These are phyloP conservation scores for Prunus mongolica DNA, from an alignment of 306 rosid genomes.

Conservation along the genomic window DNA sequence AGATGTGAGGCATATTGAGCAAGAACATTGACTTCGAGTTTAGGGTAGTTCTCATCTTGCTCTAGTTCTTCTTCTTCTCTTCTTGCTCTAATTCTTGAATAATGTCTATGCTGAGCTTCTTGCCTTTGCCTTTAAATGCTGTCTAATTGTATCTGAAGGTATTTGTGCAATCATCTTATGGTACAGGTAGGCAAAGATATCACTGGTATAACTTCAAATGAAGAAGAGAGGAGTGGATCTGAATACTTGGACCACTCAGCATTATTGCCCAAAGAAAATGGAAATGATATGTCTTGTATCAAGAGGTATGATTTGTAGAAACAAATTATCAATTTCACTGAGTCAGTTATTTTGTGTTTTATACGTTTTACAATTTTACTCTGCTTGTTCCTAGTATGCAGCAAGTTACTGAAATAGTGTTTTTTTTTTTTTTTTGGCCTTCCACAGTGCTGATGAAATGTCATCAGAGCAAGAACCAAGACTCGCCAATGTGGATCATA, in stretches of 20 bases:
- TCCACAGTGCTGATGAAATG: conserved; percentile 30
- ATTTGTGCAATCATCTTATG: conserved; percentile 6
- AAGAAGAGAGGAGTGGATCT: conserved; percentile 18
- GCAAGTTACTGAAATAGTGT: conserved; percentile 2
- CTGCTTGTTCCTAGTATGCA: neutral
- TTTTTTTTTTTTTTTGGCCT: neutral
- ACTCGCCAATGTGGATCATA: conserved; percentile 9
- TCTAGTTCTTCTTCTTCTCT: too few relatives aligned
- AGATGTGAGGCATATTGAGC: neutral
- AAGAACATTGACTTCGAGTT: neutral
- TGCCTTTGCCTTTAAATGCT: neutral
- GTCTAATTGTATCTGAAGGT: neutral
- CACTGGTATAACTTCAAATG: conserved; percentile 24
- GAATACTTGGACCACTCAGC: too few relatives aligned
- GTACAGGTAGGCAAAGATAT: conserved; percentile 41
- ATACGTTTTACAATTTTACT: too few relatives aligned
- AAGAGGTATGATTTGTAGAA: conserved; percentile 36
- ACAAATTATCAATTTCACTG: neutral
- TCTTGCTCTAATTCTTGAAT: too few relatives aligned
- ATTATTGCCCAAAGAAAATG: too few relatives aligned
- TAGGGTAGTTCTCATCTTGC: too few relatives aligned
- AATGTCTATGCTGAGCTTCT: neutral
- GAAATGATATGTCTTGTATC: neutral
- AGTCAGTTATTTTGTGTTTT: neutral
- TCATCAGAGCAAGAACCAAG: conserved; percentile 28